A percentile compares a stretch with the other conserved stretches of the same genome.
These are phyloP conservation scores for Vicia sativa DNA, from an alignment of 306 rosid genomes.

Conservation along the genomic window DNA sequence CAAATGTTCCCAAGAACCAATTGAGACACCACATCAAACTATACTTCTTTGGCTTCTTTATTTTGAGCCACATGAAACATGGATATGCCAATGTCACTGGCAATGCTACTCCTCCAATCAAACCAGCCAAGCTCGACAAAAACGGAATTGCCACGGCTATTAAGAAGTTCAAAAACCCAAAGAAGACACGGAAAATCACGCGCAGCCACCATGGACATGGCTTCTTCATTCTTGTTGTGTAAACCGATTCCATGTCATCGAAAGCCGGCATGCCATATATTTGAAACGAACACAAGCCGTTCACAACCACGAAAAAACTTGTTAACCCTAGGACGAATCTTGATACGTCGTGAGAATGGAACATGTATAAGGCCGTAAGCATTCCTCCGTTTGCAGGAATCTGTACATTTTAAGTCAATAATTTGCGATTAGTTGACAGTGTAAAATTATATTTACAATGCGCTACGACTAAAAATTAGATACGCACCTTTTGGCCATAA, in stretches of 20 bases:
- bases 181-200: slow-evolving; percentile 31
- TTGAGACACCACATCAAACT: slow-evolving; percentile 60
- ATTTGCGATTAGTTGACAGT: not conserved
- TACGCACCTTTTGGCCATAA: slow-evolving; percentile 51
- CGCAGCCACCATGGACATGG: slow-evolving; percentile 62
- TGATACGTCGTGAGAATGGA: slow-evolving; percentile 51
- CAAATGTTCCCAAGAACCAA: slow-evolving; percentile 65
- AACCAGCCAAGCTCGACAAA: slow-evolving; percentile 52
- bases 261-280: slow-evolving; percentile 60
- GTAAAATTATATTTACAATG: not conserved
- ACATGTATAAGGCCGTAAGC: slow-evolving; percentile 46
- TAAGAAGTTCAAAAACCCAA: slow-evolving; percentile 46
- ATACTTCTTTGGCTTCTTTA: slow-evolving; percentile 47
- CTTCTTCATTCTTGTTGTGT: slow-evolving; percentile 48
- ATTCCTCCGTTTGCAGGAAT: slow-evolving; percentile 55
- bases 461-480: not conserved
- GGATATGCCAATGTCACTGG: slow-evolving; percentile 56
- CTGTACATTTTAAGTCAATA: slow-evolving; percentile 25
- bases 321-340: slow-evolving; percentile 44
- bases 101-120: slow-evolving; percentile 52
- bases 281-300: slow-evolving; percentile 55
- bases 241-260: slow-evolving; percentile 53
- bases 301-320: slow-evolving; percentile 45
- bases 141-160: slow-evolving; percentile 53
- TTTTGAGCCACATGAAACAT: slow-evolving; percentile 54